These are phyloP conservation scores for Scytalidium sp. DNA, from an alignment of 2,329 filamentous ascomycete genomes.

Conservation along the genomic window DNA sequence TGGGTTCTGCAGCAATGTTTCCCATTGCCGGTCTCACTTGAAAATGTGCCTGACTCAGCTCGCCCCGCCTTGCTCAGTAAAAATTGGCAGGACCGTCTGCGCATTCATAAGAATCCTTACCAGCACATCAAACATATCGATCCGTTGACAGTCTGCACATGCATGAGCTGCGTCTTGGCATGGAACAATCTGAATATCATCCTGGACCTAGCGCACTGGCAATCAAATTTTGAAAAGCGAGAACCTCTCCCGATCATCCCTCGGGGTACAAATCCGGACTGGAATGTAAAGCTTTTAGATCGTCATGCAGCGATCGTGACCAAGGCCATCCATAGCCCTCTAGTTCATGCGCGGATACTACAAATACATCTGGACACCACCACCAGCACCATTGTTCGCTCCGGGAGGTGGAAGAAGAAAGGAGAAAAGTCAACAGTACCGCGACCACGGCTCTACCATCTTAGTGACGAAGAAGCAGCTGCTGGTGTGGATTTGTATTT, in stretches of 20 bases:
- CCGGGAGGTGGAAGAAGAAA: constrained; percentile 47
- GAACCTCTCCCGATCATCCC: constrained; percentile 50
- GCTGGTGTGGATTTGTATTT: constrained; percentile 49
- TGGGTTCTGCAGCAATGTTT: constrained; percentile 48
- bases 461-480: constrained; percentile 42
- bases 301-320: constrained; percentile 41
- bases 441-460: not conserved
- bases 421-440: constrained; percentile 37
- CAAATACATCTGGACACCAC: constrained; percentile 46
- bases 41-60: constrained; percentile 32
- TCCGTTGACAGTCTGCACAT: constrained; percentile 49
- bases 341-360: constrained; percentile 49
- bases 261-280: constrained; percentile 42
- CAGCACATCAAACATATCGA: constrained; percentile 49
- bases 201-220: constrained; percentile 57
- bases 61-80: constrained; percentile 36
- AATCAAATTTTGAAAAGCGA: constrained; percentile 45
- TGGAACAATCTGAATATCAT: constrained; percentile 54
- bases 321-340: constrained; percentile 41
- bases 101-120: constrained; percentile 47
- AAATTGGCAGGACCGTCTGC: constrained; percentile 38
- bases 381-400: constrained; percentile 40
- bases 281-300: constrained; percentile 46
- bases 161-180: constrained; percentile 50
- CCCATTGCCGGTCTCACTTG: constrained; percentile 43